These are phyloP conservation scores for Phialocephala sp. DNA, from an alignment of 2,329 filamentous ascomycete genomes.

Conservation along the genomic window DNA sequence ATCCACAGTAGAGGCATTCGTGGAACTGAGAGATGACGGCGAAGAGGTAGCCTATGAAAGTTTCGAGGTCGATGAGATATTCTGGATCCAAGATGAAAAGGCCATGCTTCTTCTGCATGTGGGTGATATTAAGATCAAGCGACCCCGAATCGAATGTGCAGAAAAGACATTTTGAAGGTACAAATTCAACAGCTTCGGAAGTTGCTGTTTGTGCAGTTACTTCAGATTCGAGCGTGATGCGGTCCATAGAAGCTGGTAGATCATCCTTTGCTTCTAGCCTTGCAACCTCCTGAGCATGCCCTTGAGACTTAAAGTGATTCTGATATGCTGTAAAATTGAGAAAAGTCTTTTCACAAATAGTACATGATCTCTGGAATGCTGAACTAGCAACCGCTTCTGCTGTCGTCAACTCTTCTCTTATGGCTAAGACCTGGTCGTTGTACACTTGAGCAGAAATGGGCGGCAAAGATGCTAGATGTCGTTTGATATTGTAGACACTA, in stretches of 20 bases:
- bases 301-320: constrained; percentile 28
- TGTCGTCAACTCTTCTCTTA: constrained; percentile 1
- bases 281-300: constrained; percentile 20
- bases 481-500: constrained; percentile 35
- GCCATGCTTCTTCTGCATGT: constrained; percentile 57
- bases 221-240: constrained; percentile 12
- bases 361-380: constrained; percentile 25
- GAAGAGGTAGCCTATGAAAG: constrained; percentile 54
- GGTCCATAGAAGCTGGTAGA: not conserved
- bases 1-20: constrained; percentile 58
- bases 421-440: constrained; percentile 21
- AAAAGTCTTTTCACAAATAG: constrained; percentile 23
- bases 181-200: constrained; percentile 33
- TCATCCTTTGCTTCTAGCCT: constrained; percentile 6
- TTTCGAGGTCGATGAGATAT: constrained; percentile 53
- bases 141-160: constrained; percentile 43
- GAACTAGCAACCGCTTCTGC: not conserved
- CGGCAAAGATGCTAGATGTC: constrained; percentile 28
- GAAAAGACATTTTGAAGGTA: constrained; percentile 49
- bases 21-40: constrained; percentile 54
- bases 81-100: constrained; percentile 50
- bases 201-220: constrained; percentile 2
- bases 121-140: constrained; percentile 48
- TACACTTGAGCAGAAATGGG: constrained; percentile 26
- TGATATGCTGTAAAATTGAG: constrained; percentile 26